phyloP scores from a whole-genome alignment of 495 filamentous ascomycete genomes.

The Bathelium albidoporum region DNA sequence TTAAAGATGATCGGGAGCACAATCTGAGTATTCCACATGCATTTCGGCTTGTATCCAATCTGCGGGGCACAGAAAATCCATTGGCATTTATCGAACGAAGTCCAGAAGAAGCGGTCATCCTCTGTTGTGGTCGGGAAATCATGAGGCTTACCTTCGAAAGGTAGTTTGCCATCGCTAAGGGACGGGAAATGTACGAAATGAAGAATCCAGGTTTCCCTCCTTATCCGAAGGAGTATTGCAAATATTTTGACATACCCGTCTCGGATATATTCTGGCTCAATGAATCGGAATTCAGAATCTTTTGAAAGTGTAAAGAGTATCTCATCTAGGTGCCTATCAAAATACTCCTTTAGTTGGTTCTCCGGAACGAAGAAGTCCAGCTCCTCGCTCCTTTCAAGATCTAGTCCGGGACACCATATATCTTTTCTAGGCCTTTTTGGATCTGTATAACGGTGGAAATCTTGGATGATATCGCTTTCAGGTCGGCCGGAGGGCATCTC shows the following conservation, averaged over 20 bases:
- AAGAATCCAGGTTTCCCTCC: not conserved
- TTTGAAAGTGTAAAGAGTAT: not conserved
- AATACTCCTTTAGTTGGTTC: not conserved
- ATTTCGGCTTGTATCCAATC: not conserved
- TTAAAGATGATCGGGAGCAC: not conserved
- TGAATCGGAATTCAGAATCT: not conserved
- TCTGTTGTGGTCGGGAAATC: not conserved
- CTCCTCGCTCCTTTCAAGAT: not conserved
- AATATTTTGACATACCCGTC: constrained; percentile 1
- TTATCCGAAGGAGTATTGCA: constrained; percentile 2
- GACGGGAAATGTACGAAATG: not conserved
- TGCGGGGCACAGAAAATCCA: not conserved
- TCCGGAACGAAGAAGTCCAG: not conserved
- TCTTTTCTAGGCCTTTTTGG: not conserved
- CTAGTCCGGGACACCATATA: not conserved
- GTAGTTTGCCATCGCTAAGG: not conserved
- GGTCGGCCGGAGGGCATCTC: not conserved
- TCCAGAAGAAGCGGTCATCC: constrained; percentile 2
- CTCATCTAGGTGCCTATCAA: not conserved
- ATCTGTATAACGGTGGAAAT: not conserved
- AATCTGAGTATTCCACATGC: constrained; percentile 4
- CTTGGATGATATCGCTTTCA: not conserved
- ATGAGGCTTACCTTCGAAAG: not conserved
- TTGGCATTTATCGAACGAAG: not conserved
- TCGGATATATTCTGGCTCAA: not conserved